phyloP scores from a whole-genome alignment of 139 green algal genomes.

The Chlamydomonas schloesseri region DNA sequence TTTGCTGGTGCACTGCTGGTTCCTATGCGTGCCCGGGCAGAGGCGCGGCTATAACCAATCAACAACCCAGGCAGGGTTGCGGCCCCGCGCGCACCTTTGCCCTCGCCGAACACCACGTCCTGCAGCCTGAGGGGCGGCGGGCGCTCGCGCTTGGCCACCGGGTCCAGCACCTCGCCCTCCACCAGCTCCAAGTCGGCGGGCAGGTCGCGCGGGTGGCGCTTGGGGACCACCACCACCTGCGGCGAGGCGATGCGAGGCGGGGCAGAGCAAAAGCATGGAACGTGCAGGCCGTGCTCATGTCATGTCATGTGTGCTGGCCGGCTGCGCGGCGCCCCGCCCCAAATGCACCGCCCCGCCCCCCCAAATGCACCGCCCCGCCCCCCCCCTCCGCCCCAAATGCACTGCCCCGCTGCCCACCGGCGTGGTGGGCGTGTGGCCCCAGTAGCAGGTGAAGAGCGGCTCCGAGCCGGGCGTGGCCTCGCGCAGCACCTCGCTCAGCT shows the following conservation, averaged over 20 bases:
- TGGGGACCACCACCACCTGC: conserved; percentile 38
- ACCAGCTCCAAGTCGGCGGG: conserved; percentile 14
- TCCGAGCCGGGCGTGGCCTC: conserved; percentile 7
- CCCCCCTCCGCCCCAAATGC: too few species aligned
- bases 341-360: too few species aligned
- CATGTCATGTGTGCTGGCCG: too few species aligned
- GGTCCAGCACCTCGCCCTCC: conserved; percentile 29
- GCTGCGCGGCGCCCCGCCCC: too few species aligned
- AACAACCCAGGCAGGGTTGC: too few species aligned
- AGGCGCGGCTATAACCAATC: too few species aligned
- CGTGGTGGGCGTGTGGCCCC: conserved; percentile 28
- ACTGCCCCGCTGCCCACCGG: background rate
- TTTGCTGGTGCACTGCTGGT: too few species aligned
- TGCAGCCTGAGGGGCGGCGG: background rate
- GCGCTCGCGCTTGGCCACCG: background rate
- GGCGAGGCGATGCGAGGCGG: background rate
- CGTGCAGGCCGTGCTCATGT: too few species aligned
- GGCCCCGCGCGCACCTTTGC: too few species aligned
- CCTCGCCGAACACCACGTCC: background rate
- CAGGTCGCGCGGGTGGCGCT: conserved; percentile 35
- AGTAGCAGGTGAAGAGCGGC: conserved; percentile 47
- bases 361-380: too few species aligned
- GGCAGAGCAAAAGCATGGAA: too few species aligned
- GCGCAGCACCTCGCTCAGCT: conserved; percentile 12
- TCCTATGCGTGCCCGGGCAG: too few species aligned